Base-by-base conservation (phyloP, 169 alveolate genomes). In the Babesia ovata region DNA sequence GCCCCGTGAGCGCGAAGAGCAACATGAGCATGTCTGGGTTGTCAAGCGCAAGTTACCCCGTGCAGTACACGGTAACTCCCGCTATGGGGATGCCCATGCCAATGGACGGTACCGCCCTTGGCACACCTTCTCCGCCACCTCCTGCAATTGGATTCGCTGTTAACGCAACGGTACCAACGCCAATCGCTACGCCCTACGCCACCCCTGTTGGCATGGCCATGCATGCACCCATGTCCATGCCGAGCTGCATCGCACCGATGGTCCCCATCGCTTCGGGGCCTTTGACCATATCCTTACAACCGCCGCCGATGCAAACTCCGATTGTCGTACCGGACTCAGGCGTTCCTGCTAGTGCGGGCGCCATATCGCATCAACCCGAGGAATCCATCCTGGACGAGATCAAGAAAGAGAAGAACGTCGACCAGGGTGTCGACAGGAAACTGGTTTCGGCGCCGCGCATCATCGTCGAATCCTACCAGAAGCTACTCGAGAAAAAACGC, bases 401-500 rank as follows among this genome's bases (percentile, higher is more conserved):
- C 19, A 65, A 69, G 29, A 33, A 50, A 48, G 86, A 76, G 9
- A 76, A 76, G 33, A 50, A 63, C 12, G 21, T 36, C 39, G 22
- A 29, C 17, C 21, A 29, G 16, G 57, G 33, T 36, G 53, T 74
- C 6, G 21, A 74, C 26, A 52, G 26, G 39, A 48, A 29, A 60
- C 8, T 45, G 0, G 26, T 63, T 13, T 74, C 84, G 16, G 45
- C 84, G 17, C 73, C 84, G 21, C 54, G 63, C 52, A 57, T 65
- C 3, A 16, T 74, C 50, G 42, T 76, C 46, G 86, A 76, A 17
- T 58, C 86, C 13, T 76, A 66, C 62, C 86, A 76, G 45, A 70
- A 56, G 21, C 28, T 58, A 14, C 33, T 66, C n/a, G 66, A 72
- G 39, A 66, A 63, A 50, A 76, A 76, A 44, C 59, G 73, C 17